Percentiles rank a stretch among this genome's conserved stretches.
phyloP scores from a whole-genome alignment of 352 stramenopile genomes.

The Pythium aquatile region DNA sequence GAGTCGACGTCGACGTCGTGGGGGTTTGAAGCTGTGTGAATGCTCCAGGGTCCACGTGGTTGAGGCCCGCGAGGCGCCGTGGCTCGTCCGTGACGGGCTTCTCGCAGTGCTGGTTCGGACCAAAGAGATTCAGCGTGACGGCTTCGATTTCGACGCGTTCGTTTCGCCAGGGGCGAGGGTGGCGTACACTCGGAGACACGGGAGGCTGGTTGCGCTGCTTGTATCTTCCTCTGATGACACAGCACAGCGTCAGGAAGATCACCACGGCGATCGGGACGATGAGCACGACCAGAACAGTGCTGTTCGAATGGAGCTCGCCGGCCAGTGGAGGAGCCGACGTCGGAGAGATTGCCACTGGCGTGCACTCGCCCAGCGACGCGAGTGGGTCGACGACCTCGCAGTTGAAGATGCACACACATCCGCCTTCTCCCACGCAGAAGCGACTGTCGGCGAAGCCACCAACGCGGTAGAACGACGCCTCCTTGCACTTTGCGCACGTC shows the following conservation, averaged over 20 bases:
- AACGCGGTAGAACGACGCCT: constrained; percentile 1
- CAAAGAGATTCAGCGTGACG: too few species aligned
- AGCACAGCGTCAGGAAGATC: background rate
- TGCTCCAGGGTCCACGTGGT: too few species aligned
- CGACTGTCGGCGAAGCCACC: constrained; percentile 4
- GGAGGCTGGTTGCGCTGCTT: background rate
- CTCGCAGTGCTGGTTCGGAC: too few species aligned
- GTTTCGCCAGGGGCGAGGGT: too few species aligned
- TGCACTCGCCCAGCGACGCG: background rate
- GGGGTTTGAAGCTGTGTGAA: too few species aligned
- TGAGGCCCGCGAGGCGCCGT: too few species aligned
- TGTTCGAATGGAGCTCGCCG: too few species aligned
- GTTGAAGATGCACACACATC: constrained; percentile 15
- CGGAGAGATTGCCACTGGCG: too few species aligned
- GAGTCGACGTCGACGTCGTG: too few species aligned
- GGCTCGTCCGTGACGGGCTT: too few species aligned
- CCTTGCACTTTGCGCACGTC: constrained; percentile 1
- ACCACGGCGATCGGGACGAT: background rate
- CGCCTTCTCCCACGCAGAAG: constrained; percentile 13
- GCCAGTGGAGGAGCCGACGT: background rate
- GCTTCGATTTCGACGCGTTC: too few species aligned
- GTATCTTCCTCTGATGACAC: background rate
- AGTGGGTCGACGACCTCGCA: background rate
- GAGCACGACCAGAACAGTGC: background rate
- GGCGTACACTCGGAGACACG: background rate